phyloP scores from a whole-genome alignment of 169 alveolate species.

The Babesia ovis region DNA sequence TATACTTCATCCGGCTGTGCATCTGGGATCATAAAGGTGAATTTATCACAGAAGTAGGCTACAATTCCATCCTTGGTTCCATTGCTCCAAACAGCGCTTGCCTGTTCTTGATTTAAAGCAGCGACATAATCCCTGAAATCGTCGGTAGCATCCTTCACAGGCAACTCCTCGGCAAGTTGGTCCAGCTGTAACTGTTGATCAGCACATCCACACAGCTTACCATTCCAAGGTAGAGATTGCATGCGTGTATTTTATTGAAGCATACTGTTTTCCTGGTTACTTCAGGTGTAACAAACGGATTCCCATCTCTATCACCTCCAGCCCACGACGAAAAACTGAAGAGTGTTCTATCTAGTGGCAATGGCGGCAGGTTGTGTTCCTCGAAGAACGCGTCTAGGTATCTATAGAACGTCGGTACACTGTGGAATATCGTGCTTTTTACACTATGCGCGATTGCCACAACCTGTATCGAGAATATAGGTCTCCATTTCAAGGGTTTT shows the following conservation, averaged over 20 bases:
- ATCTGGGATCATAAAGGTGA: constrained; percentile 19
- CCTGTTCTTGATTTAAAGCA: background rate
- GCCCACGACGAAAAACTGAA: constrained; percentile 83
- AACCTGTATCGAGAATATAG: constrained; percentile 35
- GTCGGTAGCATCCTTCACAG: constrained; percentile 24
- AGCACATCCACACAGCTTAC: constrained; percentile 21
- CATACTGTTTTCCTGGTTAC: constrained; percentile 75
- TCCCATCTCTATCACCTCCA: constrained; percentile 88
- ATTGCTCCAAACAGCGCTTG: background rate
- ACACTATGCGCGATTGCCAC: constrained; percentile 66
- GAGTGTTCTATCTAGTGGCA: constrained; percentile 72
- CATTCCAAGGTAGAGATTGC: constrained; percentile 69
- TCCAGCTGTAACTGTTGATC: constrained; percentile 10
- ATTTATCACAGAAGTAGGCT: background rate
- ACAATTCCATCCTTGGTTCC: background rate
- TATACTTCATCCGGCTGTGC: constrained; percentile 39
- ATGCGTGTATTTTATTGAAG: constrained; percentile 69
- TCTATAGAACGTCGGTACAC: constrained; percentile 70
- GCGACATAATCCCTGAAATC: constrained; percentile 17
- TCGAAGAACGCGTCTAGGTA: constrained; percentile 71
- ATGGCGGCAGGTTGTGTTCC: constrained; percentile 71
- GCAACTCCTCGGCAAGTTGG: constrained; percentile 17
- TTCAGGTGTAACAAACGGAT: constrained; percentile 83
- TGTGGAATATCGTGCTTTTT: constrained; percentile 69
- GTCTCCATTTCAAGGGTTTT: too few species aligned